phyloP scores from a whole-genome alignment of 805 yeast genomes.

The Kregervanrija delftensis region DNA sequence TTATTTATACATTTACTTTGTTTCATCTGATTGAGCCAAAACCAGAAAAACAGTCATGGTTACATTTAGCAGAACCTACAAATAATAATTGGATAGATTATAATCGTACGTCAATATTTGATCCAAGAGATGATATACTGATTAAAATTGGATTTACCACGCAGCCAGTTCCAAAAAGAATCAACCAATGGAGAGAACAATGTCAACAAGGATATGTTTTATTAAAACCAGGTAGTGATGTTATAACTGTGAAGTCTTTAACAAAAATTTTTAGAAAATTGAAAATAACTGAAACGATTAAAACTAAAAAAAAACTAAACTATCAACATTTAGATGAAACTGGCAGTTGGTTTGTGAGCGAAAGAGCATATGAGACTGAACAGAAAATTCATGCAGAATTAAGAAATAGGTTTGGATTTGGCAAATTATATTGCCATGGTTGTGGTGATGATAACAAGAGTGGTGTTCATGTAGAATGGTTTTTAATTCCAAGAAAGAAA shows the following conservation, averaged over 20 bases:
- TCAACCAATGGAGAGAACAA: constrained; percentile 46
- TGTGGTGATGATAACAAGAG: constrained; percentile 22
- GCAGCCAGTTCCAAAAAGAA: constrained; percentile 33
- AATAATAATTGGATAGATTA: constrained; percentile 7
- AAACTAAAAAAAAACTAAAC: neutral
- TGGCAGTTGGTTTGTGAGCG: constrained; percentile 31
- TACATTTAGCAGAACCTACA: constrained; percentile 30
- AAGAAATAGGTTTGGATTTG: constrained; percentile 36
- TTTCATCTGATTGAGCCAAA: constrained; percentile 27
- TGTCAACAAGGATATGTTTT: constrained; percentile 41
- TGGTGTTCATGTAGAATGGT: constrained; percentile 47
- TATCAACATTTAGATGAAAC: constrained; percentile 5
- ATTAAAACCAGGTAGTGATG: constrained; percentile 27
- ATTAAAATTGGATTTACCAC: constrained; percentile 52
- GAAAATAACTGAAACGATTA: too few species aligned
- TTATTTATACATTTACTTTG: constrained; percentile 45
- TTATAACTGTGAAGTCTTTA: too few species aligned
- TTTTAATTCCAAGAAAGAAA: constrained; percentile 40
- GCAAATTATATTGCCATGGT: constrained; percentile 42
- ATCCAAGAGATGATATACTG: constrained; percentile 33
- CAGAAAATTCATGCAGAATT: constrained; percentile 33
- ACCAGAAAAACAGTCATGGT: constrained; percentile 29
- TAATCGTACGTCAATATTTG: constrained; percentile 28
- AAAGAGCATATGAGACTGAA: constrained; percentile 33
- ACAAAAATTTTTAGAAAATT: too few species aligned